Conservation (phyloP, 2,329 filamentous ascomycete genomes). For the Tolypocladium pustulatum region DNA sequence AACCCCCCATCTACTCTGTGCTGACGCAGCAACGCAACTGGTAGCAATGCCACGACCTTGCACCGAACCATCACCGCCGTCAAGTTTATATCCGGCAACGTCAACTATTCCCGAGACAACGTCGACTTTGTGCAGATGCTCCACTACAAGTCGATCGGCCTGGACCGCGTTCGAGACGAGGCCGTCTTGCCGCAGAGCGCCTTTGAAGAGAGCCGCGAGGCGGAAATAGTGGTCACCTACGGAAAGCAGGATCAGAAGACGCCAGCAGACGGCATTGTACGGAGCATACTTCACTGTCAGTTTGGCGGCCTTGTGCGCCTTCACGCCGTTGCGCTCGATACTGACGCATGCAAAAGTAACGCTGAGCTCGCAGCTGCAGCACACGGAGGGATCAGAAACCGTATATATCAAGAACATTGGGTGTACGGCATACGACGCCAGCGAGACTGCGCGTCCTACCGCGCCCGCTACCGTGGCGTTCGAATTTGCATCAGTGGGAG, state of each 20-base stretch:
- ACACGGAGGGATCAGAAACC: background rate
- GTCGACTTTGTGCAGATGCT: constrained; percentile 1
- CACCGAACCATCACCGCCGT: background rate
- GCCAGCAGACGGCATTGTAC: background rate
- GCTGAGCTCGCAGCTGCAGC: background rate
- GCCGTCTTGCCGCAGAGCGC: background rate
- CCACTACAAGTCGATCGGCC: constrained; percentile 1
- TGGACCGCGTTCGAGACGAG: background rate
- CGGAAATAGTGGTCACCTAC: background rate
- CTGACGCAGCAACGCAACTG: background rate
- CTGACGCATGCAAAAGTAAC: background rate
- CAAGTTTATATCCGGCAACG: background rate
- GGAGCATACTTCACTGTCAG: background rate
- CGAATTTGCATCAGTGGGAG: background rate
- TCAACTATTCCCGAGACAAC: background rate
- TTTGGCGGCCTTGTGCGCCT: background rate
- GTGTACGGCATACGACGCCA: background rate
- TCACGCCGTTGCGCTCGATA: background rate
- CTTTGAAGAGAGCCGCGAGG: background rate
- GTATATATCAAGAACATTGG: background rate
- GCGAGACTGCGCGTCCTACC: background rate
- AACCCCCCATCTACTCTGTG: background rate
- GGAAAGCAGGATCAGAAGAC: background rate
- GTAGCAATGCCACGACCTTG: background rate
- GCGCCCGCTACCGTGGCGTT: background rate